These are phyloP conservation scores for Cinnamomum chago DNA, from an alignment of 164 flowering plant genomes.

Conservation along the genomic window DNA sequence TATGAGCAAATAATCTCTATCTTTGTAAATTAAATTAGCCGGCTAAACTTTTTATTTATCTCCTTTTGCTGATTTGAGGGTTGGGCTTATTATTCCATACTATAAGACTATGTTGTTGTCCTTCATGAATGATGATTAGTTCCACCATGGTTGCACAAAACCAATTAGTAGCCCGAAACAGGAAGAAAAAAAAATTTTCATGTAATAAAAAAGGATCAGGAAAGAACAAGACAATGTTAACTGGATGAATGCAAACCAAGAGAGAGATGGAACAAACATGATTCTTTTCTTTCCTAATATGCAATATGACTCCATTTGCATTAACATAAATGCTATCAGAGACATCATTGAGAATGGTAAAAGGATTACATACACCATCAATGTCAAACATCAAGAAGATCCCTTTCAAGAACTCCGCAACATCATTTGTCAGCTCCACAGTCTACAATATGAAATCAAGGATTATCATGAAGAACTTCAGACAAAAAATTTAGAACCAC, in stretches of 20 bases:
- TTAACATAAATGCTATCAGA: neutral
- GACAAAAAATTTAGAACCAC: neutral
- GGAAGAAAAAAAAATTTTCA: neutral
- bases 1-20: no score
- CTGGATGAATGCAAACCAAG: neutral
- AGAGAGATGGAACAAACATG: neutral
- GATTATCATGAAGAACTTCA: neutral
- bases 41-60: no score
- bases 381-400: conserved; percentile 55
- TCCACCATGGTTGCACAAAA: neutral
- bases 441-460: conserved; percentile 39
- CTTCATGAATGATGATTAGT: neutral
- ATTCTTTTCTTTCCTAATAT: neutral
- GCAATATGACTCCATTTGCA: neutral
- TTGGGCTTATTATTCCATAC: neutral
- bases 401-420: conserved; percentile 57
- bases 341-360: conserved; percentile 2
- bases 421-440: conserved; percentile 85
- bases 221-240: neutral
- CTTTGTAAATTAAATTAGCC: no score
- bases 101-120: neutral
- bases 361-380: conserved; percentile 49
- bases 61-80: neutral
- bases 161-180: no score
- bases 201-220: neutral